Evolutionary conservation across 305 asterid species (phyloP).

Genomic region (Andrographis paniculata): DNA sequence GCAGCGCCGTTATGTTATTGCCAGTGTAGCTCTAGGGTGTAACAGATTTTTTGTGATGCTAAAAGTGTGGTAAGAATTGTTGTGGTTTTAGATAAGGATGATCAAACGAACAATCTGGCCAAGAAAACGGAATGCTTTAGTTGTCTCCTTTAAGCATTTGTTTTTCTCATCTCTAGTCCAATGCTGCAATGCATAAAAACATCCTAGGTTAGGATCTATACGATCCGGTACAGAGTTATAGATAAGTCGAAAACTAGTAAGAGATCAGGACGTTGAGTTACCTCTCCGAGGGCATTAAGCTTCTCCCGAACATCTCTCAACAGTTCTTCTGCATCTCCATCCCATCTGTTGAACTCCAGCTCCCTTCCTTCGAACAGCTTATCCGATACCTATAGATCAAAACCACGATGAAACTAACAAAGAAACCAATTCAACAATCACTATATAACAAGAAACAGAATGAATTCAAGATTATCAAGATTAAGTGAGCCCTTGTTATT

Average conservation of each 20-base stretch:
- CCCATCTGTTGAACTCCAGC: constrained; percentile 69
- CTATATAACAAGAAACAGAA: neutral
- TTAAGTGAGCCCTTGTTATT: no score
- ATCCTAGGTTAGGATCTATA: neutral
- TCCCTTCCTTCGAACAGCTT: constrained; percentile 52
- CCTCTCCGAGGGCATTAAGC: constrained; percentile 83
- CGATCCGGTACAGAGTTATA: neutral
- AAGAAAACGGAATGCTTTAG: constrained; percentile 72
- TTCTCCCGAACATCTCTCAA: constrained; percentile 64
- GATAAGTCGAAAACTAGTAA: neutral
- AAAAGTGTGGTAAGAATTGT: no score
- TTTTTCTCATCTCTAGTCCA: constrained; percentile 82
- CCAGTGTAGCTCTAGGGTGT: no score
- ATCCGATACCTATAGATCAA: constrained; percentile 42
- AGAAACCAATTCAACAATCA: neutral
- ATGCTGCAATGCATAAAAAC: constrained; percentile 42
- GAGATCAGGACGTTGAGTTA: constrained; percentile 9
- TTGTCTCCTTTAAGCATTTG: constrained; percentile 69
- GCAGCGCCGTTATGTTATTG: no score
- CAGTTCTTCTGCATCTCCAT: constrained; percentile 59
- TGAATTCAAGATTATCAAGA: neutral
- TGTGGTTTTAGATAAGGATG: constrained; percentile 29
- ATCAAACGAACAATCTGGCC: constrained; percentile 85
- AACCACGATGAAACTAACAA: constrained; percentile 8
- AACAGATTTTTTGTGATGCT: no score